Evolutionary conservation across 2,329 filamentous ascomycete genomes (phyloP).

Genomic region (Ophiostoma piceae): DNA sequence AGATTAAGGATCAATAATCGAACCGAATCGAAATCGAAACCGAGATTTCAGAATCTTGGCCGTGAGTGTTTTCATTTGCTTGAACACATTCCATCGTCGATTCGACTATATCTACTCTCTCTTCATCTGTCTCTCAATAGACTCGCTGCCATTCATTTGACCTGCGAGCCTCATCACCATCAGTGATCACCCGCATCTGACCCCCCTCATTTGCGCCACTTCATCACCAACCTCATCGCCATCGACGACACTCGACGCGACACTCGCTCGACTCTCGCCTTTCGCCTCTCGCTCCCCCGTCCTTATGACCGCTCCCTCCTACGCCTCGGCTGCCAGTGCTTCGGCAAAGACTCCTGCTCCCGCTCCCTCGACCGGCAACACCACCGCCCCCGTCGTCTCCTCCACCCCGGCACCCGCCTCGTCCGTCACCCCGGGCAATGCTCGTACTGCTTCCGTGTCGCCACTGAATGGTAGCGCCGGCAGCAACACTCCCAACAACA

Average conservation of each 20-base stretch:
- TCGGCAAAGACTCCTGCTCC: constrained; percentile 49
- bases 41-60: background rate
- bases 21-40: background rate
- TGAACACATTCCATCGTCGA: constrained; percentile 14
- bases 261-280: background rate
- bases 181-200: background rate
- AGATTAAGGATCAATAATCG: too few relatives aligned
- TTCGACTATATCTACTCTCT: background rate
- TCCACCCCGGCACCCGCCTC: constrained; percentile 49
- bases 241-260: background rate
- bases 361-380: constrained; percentile 54
- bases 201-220: constrained; percentile 9
- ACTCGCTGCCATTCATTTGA: constrained; percentile 14
- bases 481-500: constrained; percentile 17
- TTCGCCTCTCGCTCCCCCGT: constrained; percentile 24
- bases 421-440: constrained; percentile 46
- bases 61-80: constrained; percentile 5
- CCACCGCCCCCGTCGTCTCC: constrained; percentile 48
- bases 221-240: background rate
- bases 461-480: constrained; percentile 71
- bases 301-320: constrained; percentile 55
- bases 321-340: constrained; percentile 62
- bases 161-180: background rate
- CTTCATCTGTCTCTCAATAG: too few relatives aligned
- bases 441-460: constrained; percentile 62